phyloP scores from a whole-genome alignment of 352 stramenopile species.

The Phytophthora niederhauseri region DNA sequence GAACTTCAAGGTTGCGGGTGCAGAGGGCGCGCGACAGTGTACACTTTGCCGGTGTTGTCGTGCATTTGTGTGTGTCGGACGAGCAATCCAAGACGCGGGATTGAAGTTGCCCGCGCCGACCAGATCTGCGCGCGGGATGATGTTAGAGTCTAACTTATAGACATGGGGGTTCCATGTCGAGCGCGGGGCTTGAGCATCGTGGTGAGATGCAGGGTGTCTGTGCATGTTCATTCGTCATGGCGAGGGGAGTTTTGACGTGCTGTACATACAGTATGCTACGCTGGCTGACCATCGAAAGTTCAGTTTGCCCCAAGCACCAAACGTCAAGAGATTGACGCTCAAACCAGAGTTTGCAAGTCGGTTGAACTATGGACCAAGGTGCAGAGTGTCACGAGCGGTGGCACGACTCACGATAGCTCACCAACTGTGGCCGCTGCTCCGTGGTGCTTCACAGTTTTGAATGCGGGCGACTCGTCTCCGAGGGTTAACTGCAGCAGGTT shows the following conservation, averaged over 20 bases:
- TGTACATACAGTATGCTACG: background rate
- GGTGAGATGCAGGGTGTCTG: background rate
- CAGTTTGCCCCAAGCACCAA: conserved; percentile 2
- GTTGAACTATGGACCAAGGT: too few species aligned
- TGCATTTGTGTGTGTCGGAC: conserved; percentile 8
- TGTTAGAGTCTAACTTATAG: too few species aligned
- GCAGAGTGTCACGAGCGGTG: too few species aligned
- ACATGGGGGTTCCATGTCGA: too few species aligned
- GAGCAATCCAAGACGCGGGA: background rate
- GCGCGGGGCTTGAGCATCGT: background rate
- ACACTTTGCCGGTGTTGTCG: conserved; percentile 3
- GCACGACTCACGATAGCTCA: too few species aligned
- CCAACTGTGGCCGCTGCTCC: too few species aligned
- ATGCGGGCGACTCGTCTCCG: too few species aligned
- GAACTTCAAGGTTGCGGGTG: conserved; percentile 24
- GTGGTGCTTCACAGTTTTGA: too few species aligned
- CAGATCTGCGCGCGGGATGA: background rate
- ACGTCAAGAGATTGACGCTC: background rate
- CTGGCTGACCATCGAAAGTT: background rate
- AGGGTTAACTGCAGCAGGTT: too few species aligned
- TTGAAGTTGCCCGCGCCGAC: background rate
- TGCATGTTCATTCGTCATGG: background rate
- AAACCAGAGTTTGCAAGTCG: too few species aligned
- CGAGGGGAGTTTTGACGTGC: too few species aligned
- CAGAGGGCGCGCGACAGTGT: background rate